A percentile compares a stretch with the other conserved stretches of the same genome.
phyloP scores from a whole-genome alignment of 306 rosid species.

The Aeschynomene evenia region DNA sequence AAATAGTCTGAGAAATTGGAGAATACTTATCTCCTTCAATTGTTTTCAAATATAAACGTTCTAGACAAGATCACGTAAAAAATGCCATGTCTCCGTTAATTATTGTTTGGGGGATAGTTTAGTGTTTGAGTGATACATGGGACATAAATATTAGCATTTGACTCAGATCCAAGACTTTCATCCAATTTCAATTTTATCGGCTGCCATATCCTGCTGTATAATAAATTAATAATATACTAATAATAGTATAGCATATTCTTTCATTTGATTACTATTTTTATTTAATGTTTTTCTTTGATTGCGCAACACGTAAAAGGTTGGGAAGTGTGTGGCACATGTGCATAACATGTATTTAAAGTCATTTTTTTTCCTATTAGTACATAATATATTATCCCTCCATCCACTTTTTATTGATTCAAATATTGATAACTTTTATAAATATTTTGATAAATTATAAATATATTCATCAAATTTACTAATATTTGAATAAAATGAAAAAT shows the following conservation, averaged over 20 bases:
- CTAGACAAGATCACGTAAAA: not conserved
- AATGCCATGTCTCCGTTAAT: not conserved
- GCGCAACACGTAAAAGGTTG: not conserved
- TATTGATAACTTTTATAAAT: no score
- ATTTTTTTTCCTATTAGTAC: no score
- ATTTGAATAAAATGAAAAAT: no score
- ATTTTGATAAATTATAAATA: no score
- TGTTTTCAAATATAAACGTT: not conserved
- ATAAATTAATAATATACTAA: no score
- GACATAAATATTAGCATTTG: not conserved
- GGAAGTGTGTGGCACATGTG: not conserved
- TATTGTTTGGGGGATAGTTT: not conserved
- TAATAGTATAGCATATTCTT: no score
- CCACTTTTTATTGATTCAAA: no score
- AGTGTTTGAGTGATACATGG: not conserved
- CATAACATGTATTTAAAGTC: no score
- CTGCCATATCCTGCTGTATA: slow-evolving; percentile 12
- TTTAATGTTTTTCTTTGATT: not conserved
- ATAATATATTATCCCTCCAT: no score
- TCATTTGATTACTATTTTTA: no score
- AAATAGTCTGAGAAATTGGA: no score
- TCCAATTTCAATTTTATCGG: not conserved
- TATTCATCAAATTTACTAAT: no score
- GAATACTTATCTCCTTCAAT: not conserved
- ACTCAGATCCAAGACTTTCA: not conserved